Base-by-base conservation (phyloP, 306 rosid genomes). In the Cucurbita pepo region DNA sequence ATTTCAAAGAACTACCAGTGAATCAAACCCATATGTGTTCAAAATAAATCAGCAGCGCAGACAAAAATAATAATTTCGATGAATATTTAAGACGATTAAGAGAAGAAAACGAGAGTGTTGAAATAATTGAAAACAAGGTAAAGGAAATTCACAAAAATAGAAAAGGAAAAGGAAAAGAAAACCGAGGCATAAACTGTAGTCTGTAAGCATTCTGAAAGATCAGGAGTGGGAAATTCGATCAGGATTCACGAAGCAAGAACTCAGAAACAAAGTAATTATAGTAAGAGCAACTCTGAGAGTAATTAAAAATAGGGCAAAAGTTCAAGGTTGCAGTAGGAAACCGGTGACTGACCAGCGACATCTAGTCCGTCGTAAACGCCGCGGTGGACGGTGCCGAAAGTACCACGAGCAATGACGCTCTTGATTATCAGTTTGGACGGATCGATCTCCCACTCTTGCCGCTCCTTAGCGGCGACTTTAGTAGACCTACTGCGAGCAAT, bases 381-480 rank as follows among this genome's bases (percentile, higher is more conserved):
- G 50, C 98, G 98, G 73, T 94, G 98, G 38, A 94, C 97, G 1
- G 88, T 90, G 74, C 97, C 96, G 61, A 89, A 94, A 67, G 98
- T 87, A 64, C 98, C 98, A 76, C 96, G 95, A 37, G 95, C 98
- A 56, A 94, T 87, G 77, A 86, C 95, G 59, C 52, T 64, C 78
- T 87, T 94, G 87, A 94, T 87, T 72, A 90, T 76, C 10, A 94
- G 87, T 77, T 94, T 94, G 30, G 94, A 78, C 47, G 98, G 92
- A 61, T 94, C 98, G 83, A 94, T 89, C 86, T 94, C 98, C 98
- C 98, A 94, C 4, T 94, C 97, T 43, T 79, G 97, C 76, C 85
- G 77, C 54, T 87, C 88, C 77, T 77, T 86, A 9, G 78, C 72
- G 54, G 80, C 44, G 61, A 69, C 57, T 77, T 70, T 57, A 22